A percentile compares a stretch with the other conserved stretches of the same genome.
phyloP scores from a whole-genome alignment of 164 flowering plant genomes.

The Protea cynaroides region DNA sequence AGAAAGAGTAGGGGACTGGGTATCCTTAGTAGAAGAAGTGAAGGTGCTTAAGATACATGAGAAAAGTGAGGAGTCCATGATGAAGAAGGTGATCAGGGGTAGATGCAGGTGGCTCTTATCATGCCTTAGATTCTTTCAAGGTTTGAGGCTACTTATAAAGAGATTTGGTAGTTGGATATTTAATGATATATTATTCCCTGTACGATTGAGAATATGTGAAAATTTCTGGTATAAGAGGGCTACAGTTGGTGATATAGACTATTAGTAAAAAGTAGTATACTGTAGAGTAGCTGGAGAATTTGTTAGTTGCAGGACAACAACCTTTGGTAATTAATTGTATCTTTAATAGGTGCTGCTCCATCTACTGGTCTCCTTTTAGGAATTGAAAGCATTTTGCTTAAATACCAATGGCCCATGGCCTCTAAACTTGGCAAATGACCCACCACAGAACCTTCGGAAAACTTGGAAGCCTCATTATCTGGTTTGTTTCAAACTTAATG shows the following conservation, averaged over 20 bases:
- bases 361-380: conserved; percentile 23
- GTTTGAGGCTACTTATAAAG: too few relatives aligned
- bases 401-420: too few relatives aligned
- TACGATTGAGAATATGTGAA: not conserved
- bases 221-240: not conserved
- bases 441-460: too few relatives aligned
- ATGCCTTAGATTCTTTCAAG: too few relatives aligned
- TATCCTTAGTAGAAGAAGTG: not conserved
- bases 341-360: conserved; percentile 33
- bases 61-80: conserved; percentile 6
- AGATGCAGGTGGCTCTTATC: not conserved
- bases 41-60: conserved; percentile 4
- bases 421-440: too few relatives aligned
- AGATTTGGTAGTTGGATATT: not conserved
- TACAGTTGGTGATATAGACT: too few relatives aligned
- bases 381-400: not conserved
- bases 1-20: conserved; percentile 21
- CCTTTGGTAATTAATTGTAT: conserved; percentile 13
- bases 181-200: not conserved
- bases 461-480: too few relatives aligned
- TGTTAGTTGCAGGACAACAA: conserved; percentile 39
- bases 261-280: too few relatives aligned
- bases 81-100: not conserved
- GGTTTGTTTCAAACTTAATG: too few relatives aligned
- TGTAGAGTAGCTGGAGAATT: conserved; percentile 28